Evolutionary conservation across 176 grass and related monocot genomes (phyloP).

Genomic region (Oryza punctata): DNA sequence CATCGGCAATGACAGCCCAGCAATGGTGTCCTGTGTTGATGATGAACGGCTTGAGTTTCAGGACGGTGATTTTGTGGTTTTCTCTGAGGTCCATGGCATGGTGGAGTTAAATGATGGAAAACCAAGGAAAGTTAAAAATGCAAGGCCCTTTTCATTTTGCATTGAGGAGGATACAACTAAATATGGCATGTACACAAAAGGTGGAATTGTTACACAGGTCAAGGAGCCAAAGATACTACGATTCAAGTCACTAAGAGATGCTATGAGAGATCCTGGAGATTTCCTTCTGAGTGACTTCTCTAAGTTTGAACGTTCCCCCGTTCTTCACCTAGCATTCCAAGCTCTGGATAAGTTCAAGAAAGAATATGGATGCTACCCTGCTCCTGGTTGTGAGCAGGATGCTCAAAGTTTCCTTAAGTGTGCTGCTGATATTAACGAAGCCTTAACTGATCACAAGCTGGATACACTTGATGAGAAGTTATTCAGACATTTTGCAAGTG

Average conservation of each 20-base stretch:
- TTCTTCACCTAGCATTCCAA: conserved; percentile 72
- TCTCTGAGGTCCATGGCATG: conserved; percentile 79
- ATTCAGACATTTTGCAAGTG: conserved; percentile 59
- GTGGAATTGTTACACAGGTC: conserved; percentile 68
- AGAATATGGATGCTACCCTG: conserved; percentile 47
- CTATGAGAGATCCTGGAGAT: conserved; percentile 66
- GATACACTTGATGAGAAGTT: conserved; percentile 54
- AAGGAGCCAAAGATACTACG: conserved; percentile 65
- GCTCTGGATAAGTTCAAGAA: conserved; percentile 69
- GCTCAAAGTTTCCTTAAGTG: conserved; percentile 56
- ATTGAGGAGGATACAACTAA: conserved; percentile 69
- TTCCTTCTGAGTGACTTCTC: conserved; percentile 74
- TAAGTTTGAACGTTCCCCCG: conserved; percentile 59
- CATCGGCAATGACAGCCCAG: conserved; percentile 58
- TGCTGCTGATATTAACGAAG: conserved; percentile 55
- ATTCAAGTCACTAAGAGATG: conserved; percentile 73
- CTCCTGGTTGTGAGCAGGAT: conserved; percentile 58
- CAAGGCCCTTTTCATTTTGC: conserved; percentile 58
- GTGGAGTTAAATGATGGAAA: conserved; percentile 67
- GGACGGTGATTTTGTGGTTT: conserved; percentile 75
- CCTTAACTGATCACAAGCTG: conserved; percentile 29
- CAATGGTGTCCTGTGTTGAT: conserved; percentile 57
- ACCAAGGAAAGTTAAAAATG: conserved; percentile 67
- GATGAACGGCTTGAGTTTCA: conserved; percentile 71
- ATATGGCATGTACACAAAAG: conserved; percentile 53